Evolutionary conservation across 2,329 filamentous ascomycete species (phyloP).

Genomic region (Polytolypa hystricis): DNA sequence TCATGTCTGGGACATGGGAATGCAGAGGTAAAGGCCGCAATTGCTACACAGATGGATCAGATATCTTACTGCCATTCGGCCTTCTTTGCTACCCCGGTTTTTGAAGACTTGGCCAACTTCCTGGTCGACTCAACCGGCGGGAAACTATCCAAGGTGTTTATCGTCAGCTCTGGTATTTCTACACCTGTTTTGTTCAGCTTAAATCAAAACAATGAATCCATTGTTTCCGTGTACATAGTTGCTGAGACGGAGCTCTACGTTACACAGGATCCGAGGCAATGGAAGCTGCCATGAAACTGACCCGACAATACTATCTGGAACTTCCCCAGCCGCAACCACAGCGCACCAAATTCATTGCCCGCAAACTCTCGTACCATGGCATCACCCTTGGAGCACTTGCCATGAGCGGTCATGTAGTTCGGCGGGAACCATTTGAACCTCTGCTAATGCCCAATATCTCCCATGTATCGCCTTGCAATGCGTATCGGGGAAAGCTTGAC

Average conservation of each 20-base stretch:
- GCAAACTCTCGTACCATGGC: slow-evolving; percentile 59
- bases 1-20: slow-evolving; percentile 59
- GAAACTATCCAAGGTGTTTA: slow-evolving; percentile 44
- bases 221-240: no score
- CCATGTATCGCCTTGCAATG: slow-evolving; percentile 55
- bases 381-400: slow-evolving; percentile 57
- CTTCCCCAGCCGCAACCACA: slow-evolving; percentile 40
- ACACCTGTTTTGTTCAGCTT: not conserved
- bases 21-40: slow-evolving; percentile 47
- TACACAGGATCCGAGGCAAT: slow-evolving; percentile 55
- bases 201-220: not conserved
- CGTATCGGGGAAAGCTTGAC: slow-evolving; percentile 46
- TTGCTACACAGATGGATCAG: slow-evolving; percentile 48
- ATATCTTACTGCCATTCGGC: slow-evolving; percentile 49
- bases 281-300: slow-evolving; percentile 57
- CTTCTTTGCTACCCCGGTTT: slow-evolving; percentile 45
- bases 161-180: slow-evolving; percentile 45
- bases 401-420: slow-evolving; percentile 49
- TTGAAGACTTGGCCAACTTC: slow-evolving; percentile 42
- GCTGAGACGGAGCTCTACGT: not conserved
- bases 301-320: slow-evolving; percentile 55
- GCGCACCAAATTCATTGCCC: slow-evolving; percentile 52
- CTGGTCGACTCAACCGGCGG: slow-evolving; percentile 42
- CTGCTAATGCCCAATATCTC: slow-evolving; percentile 47
- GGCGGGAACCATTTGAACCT: slow-evolving; percentile 51